Base-by-base conservation (phyloP, 1,284 basidiomycete species). In the Leccinum cinnamomeum region DNA sequence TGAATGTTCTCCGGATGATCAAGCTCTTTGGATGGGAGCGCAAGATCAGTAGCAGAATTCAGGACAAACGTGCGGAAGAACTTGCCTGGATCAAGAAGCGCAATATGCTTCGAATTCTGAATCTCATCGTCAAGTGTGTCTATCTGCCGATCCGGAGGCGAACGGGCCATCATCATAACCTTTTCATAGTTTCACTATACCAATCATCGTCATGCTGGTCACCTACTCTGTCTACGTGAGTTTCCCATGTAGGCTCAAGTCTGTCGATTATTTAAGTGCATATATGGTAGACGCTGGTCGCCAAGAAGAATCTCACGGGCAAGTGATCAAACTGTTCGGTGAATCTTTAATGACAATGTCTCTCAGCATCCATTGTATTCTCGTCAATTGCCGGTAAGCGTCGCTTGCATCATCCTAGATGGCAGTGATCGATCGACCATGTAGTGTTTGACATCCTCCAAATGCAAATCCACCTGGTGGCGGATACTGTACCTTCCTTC, bases 21-120 rank as follows among this genome's bases (percentile, higher is more conserved):
- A 90, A 90, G 75, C 81, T 90, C 66, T 90, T 91, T 66, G 88
- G 84, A 8, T 88, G 87, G 87, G 86, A 88, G 69, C 74, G 75
- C 18, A 81, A 83, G 65, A 82, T 86, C 73, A 78, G 82, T 61
- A 74, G 78, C 23, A 77, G 80, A 57, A 77, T 88, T 46, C 75
- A 79, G 14, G 79, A 78, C 20, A 78, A 75, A 53, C 55, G 75
- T 14, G 58, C 59, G 46, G 48, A 62, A 55, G 67, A 66, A 35
- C 64, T 78, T 25, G 23, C 37, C 5, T 64, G 59, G 54, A 61
- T 37, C 25, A 60, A 55, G 51, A 62, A 63, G 44, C 60, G 53
- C 25, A 58, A 55, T 46, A 6, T 70, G 10, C 68, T 73, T 25
- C 63, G 64, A n/a, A n/a, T 65, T n/a, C 3, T 61, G 25, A 65